Evolutionary conservation across 805 yeast species (phyloP).

Genomic region (Sungouiozyma intestinalis): DNA sequence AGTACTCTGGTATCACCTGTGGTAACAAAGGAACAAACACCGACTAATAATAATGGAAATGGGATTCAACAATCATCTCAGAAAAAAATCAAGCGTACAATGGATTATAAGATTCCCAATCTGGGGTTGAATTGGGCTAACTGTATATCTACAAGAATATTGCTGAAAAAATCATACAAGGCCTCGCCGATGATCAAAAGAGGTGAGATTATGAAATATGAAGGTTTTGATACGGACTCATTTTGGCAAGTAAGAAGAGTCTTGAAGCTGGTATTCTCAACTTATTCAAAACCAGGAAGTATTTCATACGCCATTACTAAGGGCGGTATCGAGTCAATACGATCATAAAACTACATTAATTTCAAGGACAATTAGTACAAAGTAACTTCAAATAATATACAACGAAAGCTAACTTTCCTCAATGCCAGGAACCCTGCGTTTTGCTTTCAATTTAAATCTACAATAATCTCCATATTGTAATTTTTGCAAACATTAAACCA

Average conservation of each 20-base stretch:
- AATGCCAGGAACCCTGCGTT: too few species aligned
- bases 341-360: neutral
- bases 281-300: slow-evolving; percentile 20
- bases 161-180: slow-evolving; percentile 34
- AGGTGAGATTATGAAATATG: slow-evolving; percentile 24
- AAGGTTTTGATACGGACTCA: slow-evolving; percentile 25
- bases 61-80: neutral
- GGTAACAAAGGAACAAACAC: neutral
- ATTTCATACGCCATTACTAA: slow-evolving; percentile 16
- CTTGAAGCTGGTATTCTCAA: slow-evolving; percentile 34
- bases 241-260: slow-evolving; percentile 29
- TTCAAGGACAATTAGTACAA: neutral
- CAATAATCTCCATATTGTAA: too few species aligned
- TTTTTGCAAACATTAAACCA: neutral
- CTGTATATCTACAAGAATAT: slow-evolving; percentile 39
- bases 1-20: neutral
- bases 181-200: slow-evolving; percentile 28
- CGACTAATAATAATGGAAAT: neutral
- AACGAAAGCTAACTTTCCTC: neutral
- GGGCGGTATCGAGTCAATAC: slow-evolving; percentile 18
- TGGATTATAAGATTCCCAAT: slow-evolving; percentile 37
- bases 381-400: neutral
- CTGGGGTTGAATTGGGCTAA: slow-evolving; percentile 48
- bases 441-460: too few species aligned
- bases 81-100: slow-evolving; percentile 21